Conservation (phyloP, 345 rosid species). For the Conringia planisiliqua region DNA sequence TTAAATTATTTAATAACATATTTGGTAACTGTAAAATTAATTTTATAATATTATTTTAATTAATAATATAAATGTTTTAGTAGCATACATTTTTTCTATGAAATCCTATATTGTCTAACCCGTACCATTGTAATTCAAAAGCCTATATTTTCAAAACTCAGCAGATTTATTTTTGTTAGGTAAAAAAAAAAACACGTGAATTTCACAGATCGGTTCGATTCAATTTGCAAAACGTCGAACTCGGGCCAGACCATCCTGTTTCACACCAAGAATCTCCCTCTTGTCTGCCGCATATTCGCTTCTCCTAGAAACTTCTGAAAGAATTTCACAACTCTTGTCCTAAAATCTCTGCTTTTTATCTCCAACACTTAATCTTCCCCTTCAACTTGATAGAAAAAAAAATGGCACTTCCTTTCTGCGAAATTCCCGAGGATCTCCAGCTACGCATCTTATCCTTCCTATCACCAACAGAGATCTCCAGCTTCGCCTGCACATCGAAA, state of each 20-base stretch:
- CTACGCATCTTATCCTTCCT: conserved; percentile 76
- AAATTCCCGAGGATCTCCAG: conserved; percentile 84
- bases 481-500: conserved; percentile 77
- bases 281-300: background rate
- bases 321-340: background rate
- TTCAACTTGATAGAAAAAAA: background rate
- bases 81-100: no score
- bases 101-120: no score
- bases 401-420: conserved; percentile 43
- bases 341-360: background rate
- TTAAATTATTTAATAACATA: no score
- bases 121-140: no score
- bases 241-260: background rate
- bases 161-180: no score
- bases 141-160: no score
- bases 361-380: no score
- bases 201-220: no score
- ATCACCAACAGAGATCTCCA: conserved; percentile 55
- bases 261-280: background rate
- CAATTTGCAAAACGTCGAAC: background rate
- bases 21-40: no score
- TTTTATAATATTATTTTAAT: no score
- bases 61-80: no score
- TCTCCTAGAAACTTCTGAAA: background rate
- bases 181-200: no score